Evolutionary conservation across 2,329 filamentous ascomycete genomes (phyloP).

Genomic region (Dendrostoma leiphaemia): DNA sequence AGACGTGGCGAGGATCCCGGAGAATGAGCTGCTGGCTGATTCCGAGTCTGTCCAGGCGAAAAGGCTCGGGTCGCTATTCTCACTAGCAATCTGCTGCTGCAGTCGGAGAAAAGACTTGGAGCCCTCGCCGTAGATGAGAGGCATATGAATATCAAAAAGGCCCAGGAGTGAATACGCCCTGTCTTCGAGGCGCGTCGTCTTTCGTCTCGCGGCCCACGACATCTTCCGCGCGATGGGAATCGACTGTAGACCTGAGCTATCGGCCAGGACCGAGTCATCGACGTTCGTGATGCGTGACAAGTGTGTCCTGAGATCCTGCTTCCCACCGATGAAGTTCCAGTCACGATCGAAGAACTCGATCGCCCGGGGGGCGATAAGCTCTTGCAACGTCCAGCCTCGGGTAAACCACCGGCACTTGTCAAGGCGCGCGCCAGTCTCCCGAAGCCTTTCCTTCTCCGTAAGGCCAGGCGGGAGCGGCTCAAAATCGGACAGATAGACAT

Average conservation of each 20-base stretch:
- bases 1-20: no score
- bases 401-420: slow-evolving; percentile 29
- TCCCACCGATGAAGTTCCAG: slow-evolving; percentile 29
- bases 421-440: background rate
- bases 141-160: slow-evolving; percentile 21
- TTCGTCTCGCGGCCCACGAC: slow-evolving; percentile 19
- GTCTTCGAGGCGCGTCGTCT: slow-evolving; percentile 21
- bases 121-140: slow-evolving; percentile 22
- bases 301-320: slow-evolving; percentile 12
- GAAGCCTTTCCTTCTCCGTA: background rate
- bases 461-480: background rate
- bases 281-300: slow-evolving; percentile 24
- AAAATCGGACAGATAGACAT: slow-evolving; percentile 9
- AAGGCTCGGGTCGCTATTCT: slow-evolving; percentile 19
- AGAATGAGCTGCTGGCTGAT: no score
- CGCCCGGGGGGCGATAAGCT: slow-evolving; percentile 53
- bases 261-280: slow-evolving; percentile 6
- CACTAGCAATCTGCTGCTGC: slow-evolving; percentile 20
- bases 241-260: slow-evolving; percentile 2
- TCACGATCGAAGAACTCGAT: slow-evolving; percentile 29
- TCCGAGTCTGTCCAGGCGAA: no score
- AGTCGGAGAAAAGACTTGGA: slow-evolving; percentile 19
- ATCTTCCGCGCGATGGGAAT: slow-evolving; percentile 19
- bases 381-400: slow-evolving; percentile 61
- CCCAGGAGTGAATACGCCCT: slow-evolving; percentile 22